A percentile compares a stretch with the other conserved stretches of the same genome.
Evolutionary conservation across 768 basidiomycete species (phyloP).

Genomic region (Panus rudis): DNA sequence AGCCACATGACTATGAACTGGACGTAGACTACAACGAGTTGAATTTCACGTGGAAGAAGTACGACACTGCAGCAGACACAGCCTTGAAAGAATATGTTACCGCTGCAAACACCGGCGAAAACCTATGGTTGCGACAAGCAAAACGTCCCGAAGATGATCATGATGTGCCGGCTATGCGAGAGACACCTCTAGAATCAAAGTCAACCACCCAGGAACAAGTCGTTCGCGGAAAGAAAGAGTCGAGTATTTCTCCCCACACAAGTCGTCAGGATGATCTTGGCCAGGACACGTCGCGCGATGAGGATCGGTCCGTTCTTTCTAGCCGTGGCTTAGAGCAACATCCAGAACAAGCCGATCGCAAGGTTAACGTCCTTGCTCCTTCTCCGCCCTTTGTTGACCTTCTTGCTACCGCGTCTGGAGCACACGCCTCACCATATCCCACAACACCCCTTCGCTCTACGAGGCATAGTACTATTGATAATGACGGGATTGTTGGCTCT

Average conservation of each 20-base stretch:
- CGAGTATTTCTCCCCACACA: not conserved
- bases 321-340: no score
- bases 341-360: no score
- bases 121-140: not conserved
- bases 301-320: no score
- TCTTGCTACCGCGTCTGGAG: no score
- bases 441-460: no score
- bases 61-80: constrained; percentile 19
- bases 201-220: not conserved
- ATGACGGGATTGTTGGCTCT: no score
- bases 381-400: no score
- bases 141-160: not conserved
- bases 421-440: no score
- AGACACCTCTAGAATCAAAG: not conserved
- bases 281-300: no score
- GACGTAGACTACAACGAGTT: constrained; percentile 32
- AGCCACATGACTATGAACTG: constrained; percentile 29
- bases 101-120: not conserved
- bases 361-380: no score
- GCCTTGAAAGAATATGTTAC: not conserved
- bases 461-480: no score
- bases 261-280: no score
- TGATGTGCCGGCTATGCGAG: not conserved
- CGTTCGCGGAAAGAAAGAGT: not conserved
- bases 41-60: constrained; percentile 54